These are phyloP conservation scores for Aegilops speltoides DNA, from an alignment of 176 grass and related monocot species.

Conservation along the genomic window DNA sequence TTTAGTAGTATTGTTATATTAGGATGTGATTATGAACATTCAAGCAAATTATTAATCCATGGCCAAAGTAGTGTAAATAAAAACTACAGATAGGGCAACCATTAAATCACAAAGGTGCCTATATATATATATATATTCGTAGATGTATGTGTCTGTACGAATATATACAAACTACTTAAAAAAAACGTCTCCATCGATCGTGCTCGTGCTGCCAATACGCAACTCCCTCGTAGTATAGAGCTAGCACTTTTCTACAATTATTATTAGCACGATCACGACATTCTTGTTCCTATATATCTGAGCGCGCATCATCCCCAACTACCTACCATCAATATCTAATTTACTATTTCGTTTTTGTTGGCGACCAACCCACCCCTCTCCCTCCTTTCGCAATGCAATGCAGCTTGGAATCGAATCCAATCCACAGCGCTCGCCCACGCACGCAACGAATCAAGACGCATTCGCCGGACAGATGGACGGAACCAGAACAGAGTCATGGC, in stretches of 20 bases:
- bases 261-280: background rate
- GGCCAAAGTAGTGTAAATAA: too few relatives aligned
- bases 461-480: background rate
- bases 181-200: background rate
- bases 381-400: background rate
- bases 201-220: background rate
- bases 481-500: too few relatives aligned
- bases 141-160: background rate
- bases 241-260: background rate
- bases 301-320: background rate
- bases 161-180: background rate
- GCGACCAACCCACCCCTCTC: background rate
- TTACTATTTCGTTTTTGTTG: too few relatives aligned
- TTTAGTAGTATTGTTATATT: too few relatives aligned
- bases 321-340: constrained; percentile 3
- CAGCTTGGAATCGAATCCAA: background rate
- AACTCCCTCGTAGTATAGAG: background rate
- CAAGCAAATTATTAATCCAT: too few relatives aligned
- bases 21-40: too few relatives aligned
- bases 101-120: too few relatives aligned
- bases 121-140: too few relatives aligned
- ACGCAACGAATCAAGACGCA: constrained; percentile 20
- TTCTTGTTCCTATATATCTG: background rate
- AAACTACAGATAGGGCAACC: too few relatives aligned
- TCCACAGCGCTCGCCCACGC: background rate